These are phyloP conservation scores for Lipomyces chichibuensis DNA, from an alignment of 805 yeast species.

Conservation along the genomic window DNA sequence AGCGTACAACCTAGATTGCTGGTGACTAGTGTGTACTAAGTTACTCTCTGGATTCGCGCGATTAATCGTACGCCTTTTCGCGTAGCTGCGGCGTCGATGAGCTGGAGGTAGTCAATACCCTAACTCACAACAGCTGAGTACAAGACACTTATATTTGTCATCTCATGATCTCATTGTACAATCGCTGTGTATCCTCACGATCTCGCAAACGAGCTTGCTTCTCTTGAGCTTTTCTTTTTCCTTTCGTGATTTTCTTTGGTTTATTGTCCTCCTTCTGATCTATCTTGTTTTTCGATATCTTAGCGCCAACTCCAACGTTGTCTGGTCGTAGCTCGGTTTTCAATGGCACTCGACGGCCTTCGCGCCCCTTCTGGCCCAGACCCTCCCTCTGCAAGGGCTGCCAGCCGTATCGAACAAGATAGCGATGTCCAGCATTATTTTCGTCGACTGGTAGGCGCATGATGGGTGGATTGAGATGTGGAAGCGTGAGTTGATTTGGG, in stretches of 20 bases:
- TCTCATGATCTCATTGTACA: constrained; percentile 18
- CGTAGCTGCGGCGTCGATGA: too few relatives aligned
- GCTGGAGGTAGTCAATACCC: not conserved
- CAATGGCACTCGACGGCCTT: constrained; percentile 30
- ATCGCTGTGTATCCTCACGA: constrained; percentile 13
- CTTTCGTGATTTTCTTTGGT: constrained; percentile 4
- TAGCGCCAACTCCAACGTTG: constrained; percentile 30
- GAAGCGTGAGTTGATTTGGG: constrained; percentile 20
- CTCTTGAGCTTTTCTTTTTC: constrained; percentile 5
- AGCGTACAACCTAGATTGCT: not conserved
- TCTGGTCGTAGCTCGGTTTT: constrained; percentile 18
- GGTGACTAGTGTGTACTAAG: not conserved
- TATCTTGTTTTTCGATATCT: constrained; percentile 2
- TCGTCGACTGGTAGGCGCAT: constrained; percentile 25
- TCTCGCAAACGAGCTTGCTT: constrained; percentile 7
- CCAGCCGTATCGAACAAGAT: constrained; percentile 33
- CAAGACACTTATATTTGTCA: not conserved
- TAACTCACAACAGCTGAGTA: not conserved
- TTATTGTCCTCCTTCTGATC: not conserved
- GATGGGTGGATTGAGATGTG: constrained; percentile 26
- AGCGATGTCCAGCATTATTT: constrained; percentile 23
- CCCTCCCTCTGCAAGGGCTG: constrained; percentile 29
- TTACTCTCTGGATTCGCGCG: too few relatives aligned
- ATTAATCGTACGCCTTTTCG: too few relatives aligned
- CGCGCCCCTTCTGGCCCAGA: constrained; percentile 28